Base-by-base conservation (phyloP, 768 basidiomycete species). In the Russula lepida region DNA sequence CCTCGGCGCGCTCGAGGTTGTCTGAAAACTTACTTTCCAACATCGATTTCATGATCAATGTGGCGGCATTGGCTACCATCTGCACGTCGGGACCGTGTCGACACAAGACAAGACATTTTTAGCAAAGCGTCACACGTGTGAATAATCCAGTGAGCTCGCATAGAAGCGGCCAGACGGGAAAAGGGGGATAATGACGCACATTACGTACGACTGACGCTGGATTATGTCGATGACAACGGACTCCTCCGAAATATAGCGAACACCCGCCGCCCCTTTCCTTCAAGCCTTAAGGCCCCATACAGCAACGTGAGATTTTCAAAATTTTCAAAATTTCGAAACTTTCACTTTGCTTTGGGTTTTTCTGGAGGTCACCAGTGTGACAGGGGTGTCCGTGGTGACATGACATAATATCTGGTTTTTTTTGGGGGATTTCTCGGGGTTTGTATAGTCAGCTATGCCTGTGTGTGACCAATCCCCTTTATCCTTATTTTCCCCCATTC, bases 21-120 rank as follows among this genome's bases (percentile, higher is more conserved):
- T 6, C 44, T n/a, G 7, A 21, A 49, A 21, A 49, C 56, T 54
- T 17, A 56, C 64, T 57, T 23, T 56, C 35, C 41, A 54, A 30
- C 43, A 60, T 32, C 7, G 32, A 7, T 21, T 53, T 41, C 13
- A 44, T 4, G 39, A 49, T 28, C 33, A 48, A 27, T n/a, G 48
- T 32, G 23, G 41, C 65, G 5, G 65, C 65, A 44, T 66, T 66
- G 15, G 62, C 65, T 3, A 66, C 65, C 65, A 66, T 64, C 62
- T 60, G 6, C 4, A 19, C 35, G 13, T 9, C 30, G 8, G 17
- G 6, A 6, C 19, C 3, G n/a, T n/a, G 13, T 52, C 28, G n/a
- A 44, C 41, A 15, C 19, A 43, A n/a, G n/a, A n/a, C n/a, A 12
- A 23, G 6, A 30, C 2, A 8, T 17, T n/a, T 21, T 41, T 13